Percentiles rank a stretch among this genome's conserved stretches.
Evolutionary conservation across 371 early-diverging fungal genomes (phyloP).

Genomic region (Basidiobolus meristosporus): DNA sequence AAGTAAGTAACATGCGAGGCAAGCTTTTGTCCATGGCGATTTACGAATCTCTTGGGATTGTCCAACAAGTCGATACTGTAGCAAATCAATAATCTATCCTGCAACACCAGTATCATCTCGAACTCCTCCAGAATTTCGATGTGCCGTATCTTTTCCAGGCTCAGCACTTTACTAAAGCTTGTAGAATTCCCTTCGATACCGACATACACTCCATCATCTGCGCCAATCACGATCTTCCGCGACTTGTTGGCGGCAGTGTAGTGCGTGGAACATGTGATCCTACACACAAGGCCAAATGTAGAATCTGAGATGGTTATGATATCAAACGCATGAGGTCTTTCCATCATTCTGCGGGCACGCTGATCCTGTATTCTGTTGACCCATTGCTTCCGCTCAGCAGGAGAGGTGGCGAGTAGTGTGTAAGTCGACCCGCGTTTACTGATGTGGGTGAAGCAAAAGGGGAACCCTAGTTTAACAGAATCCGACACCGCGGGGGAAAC

Average conservation of each 20-base stretch:
- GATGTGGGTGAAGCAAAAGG: slow-evolving; percentile 54
- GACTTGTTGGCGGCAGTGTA: no score
- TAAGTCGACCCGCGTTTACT: slow-evolving; percentile 43
- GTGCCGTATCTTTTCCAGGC: slow-evolving; percentile 70
- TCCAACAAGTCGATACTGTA: slow-evolving; percentile 20
- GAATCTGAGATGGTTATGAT: slow-evolving; percentile 17
- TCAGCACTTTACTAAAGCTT: slow-evolving; percentile 27
- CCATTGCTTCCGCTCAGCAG: slow-evolving; percentile 65
- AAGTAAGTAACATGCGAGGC: slow-evolving; percentile 64
- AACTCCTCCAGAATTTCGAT: slow-evolving; percentile 61
- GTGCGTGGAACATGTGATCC: no score
- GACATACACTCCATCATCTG: slow-evolving; percentile 64
- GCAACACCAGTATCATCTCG: slow-evolving; percentile 55
- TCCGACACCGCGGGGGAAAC: slow-evolving; percentile 4
- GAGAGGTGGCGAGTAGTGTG: slow-evolving; percentile 48
- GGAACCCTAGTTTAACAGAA: slow-evolving; percentile 20
- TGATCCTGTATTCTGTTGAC: slow-evolving; percentile 57
- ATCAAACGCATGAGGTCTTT: slow-evolving; percentile 25
- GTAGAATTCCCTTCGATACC: slow-evolving; percentile 11
- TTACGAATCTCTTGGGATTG: slow-evolving; percentile 21
- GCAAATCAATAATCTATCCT: slow-evolving; percentile 17
- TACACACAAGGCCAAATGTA: no score
- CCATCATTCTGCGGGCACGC: slow-evolving; percentile 11
- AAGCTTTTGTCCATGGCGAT: slow-evolving; percentile 37
- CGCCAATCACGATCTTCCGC: slow-evolving; percentile 54